Evolutionary conservation across 768 basidiomycete species (phyloP).

Genomic region (Jaapia argillacea): DNA sequence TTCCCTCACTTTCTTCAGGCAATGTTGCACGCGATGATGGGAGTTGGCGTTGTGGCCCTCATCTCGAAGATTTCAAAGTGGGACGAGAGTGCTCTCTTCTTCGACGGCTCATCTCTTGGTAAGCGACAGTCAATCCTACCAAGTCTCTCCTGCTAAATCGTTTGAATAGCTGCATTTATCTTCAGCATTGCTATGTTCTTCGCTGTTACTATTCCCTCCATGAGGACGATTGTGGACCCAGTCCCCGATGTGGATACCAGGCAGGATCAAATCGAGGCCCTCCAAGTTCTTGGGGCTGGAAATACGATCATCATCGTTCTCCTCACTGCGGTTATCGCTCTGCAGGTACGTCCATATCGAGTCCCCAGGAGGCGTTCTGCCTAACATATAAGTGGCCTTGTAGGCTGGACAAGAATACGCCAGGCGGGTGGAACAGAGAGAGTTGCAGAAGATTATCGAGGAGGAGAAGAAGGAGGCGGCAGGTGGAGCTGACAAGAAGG

Average conservation of each 20-base stretch:
- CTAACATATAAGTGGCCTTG: conserved; percentile 7
- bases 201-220: conserved; percentile 67
- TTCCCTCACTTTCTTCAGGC: conserved; percentile 38
- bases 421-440: conserved; percentile 42
- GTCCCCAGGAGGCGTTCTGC: conserved; percentile 1
- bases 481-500: conserved; percentile 4
- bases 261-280: conserved; percentile 63
- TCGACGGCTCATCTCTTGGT: conserved; percentile 88
- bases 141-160: background rate
- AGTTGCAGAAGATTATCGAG: conserved; percentile 27
- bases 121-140: conserved; percentile 14
- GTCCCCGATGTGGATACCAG: conserved; percentile 40
- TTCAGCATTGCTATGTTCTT: conserved; percentile 75
- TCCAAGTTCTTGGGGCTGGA: conserved; percentile 76
- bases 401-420: conserved; percentile 87
- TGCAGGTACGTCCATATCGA: conserved; percentile 53
- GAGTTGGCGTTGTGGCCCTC: conserved; percentile 65
- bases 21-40: conserved; percentile 77
- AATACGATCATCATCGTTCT: conserved; percentile 75
- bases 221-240: conserved; percentile 68
- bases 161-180: conserved; percentile 52
- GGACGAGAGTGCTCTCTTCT: conserved; percentile 92
- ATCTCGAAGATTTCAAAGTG: conserved; percentile 75
- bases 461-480: conserved; percentile 20
- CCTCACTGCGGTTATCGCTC: conserved; percentile 50